Evolutionary conservation across 306 rosid genomes (phyloP).

Genomic region (Castanea crenata): DNA sequence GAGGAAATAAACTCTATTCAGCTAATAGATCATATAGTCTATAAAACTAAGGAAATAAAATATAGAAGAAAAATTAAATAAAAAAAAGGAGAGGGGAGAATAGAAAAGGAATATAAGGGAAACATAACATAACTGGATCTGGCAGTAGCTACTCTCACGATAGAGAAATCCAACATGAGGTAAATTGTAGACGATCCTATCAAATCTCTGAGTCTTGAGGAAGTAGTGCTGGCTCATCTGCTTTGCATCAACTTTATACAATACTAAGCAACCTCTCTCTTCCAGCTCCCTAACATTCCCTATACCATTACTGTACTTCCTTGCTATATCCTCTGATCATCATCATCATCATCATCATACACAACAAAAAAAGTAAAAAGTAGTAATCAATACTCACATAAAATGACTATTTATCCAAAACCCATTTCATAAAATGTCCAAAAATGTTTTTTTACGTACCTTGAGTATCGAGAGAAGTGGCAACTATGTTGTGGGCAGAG

Average conservation of each 20-base stretch:
- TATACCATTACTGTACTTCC: constrained; percentile 57
- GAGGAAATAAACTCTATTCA: too few relatives aligned
- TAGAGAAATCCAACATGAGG: constrained; percentile 84
- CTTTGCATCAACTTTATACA: constrained; percentile 61
- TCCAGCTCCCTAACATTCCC: constrained; percentile 69
- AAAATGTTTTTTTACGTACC: constrained; percentile 28
- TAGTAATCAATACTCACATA: not conserved
- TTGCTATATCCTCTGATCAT: constrained; percentile 42
- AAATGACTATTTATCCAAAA: constrained; percentile 4
- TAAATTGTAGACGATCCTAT: constrained; percentile 75
- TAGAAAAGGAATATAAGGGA: not conserved
- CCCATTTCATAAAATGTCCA: not conserved
- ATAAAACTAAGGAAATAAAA: too few relatives aligned
- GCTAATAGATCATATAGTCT: too few relatives aligned
- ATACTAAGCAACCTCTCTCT: constrained; percentile 58
- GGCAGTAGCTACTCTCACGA: constrained; percentile 65
- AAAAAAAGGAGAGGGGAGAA: too few relatives aligned
- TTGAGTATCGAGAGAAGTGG: constrained; percentile 71
- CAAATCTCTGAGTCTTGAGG: constrained; percentile 78
- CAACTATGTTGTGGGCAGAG: constrained; percentile 63
- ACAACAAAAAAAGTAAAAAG: too few relatives aligned
- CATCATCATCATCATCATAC: not conserved
- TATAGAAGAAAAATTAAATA: too few relatives aligned
- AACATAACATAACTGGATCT: constrained; percentile 51
- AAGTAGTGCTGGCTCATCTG: constrained; percentile 67